Percentiles rank a stretch among this genome's conserved stretches.
These are phyloP conservation scores for Trametes hirsuta DNA, from an alignment of 1,284 basidiomycete genomes.

Conservation along the genomic window DNA sequence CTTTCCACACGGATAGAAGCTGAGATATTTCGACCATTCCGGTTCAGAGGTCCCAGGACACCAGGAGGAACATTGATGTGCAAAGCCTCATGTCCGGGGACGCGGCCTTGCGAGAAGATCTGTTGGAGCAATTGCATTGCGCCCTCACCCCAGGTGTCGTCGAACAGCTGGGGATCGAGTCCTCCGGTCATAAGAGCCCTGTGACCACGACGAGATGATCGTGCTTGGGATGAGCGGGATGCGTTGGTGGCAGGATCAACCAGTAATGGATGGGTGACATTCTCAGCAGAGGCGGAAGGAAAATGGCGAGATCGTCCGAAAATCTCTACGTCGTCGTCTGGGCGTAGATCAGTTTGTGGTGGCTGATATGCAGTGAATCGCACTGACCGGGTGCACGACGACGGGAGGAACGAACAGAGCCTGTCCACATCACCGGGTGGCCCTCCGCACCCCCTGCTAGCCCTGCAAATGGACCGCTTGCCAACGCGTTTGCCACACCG, in stretches of 20 bases:
- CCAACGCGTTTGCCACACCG: neutral
- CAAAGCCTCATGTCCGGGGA: slow-evolving; percentile 61
- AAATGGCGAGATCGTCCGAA: slow-evolving; percentile 63
- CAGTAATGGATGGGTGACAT: slow-evolving; percentile 83
- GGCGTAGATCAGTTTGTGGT: slow-evolving; percentile 21
- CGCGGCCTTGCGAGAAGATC: slow-evolving; percentile 62
- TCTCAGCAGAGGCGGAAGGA: slow-evolving; percentile 55
- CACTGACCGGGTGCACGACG: slow-evolving; percentile 53
- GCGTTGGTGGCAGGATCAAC: slow-evolving; percentile 60
- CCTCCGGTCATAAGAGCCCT: slow-evolving; percentile 51
- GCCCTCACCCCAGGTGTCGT: slow-evolving; percentile 81
- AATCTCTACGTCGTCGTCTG: slow-evolving; percentile 58
- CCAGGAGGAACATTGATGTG: slow-evolving; percentile 72
- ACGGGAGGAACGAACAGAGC: slow-evolving; percentile 45
- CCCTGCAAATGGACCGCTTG: slow-evolving; percentile 26
- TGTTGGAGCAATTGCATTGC: slow-evolving; percentile 86
- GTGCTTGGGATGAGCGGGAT: slow-evolving; percentile 49
- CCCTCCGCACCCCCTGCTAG: slow-evolving; percentile 42
- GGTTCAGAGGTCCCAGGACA: slow-evolving; percentile 56
- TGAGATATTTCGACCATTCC: slow-evolving; percentile 51
- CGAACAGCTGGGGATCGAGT: slow-evolving; percentile 76
- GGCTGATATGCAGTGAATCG: slow-evolving; percentile 1
- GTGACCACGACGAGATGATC: slow-evolving; percentile 59
- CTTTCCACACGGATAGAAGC: slow-evolving; percentile 67
- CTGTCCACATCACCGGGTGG: slow-evolving; percentile 51